Evolutionary conservation across 495 filamentous ascomycete genomes (phyloP).

Genomic region (Tirmania nivea): DNA sequence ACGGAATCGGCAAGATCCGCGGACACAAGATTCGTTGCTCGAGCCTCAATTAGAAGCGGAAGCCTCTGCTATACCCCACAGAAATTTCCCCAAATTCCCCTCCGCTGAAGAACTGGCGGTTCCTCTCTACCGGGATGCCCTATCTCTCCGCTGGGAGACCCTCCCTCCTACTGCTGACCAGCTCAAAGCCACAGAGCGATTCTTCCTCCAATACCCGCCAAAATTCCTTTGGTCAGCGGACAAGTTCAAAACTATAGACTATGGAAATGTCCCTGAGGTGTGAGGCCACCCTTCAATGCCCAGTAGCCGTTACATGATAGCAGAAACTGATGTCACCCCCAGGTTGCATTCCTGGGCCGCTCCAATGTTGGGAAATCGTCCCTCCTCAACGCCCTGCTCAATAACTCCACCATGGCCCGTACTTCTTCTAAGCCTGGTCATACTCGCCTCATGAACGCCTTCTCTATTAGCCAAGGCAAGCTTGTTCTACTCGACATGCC

Average conservation of each 20-base stretch:
- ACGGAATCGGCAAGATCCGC: too few relatives aligned
- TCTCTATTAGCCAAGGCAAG: slow-evolving; percentile 40
- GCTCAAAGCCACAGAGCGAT: slow-evolving; percentile 31
- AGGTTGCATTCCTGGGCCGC: slow-evolving; percentile 53
- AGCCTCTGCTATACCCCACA: too few relatives aligned
- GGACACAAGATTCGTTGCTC: too few relatives aligned
- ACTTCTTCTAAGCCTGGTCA: slow-evolving; percentile 52
- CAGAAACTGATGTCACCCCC: too few relatives aligned
- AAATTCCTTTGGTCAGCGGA: slow-evolving; percentile 46
- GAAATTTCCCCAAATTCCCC: too few relatives aligned
- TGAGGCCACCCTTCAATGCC: slow-evolving; percentile 19
- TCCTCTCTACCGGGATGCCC: too few relatives aligned
- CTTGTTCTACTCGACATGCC: slow-evolving; percentile 73
- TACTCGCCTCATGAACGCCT: slow-evolving; percentile 69
- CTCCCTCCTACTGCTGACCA: slow-evolving; percentile 29
- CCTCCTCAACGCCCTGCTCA: slow-evolving; percentile 63
- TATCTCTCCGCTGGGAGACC: slow-evolving; percentile 17
- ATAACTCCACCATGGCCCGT: slow-evolving; percentile 31
- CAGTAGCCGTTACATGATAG: slow-evolving; percentile 26
- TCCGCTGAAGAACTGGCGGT: too few relatives aligned
- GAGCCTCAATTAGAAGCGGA: too few relatives aligned
- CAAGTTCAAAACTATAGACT: slow-evolving; percentile 45
- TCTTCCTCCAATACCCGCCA: slow-evolving; percentile 43
- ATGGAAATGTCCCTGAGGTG: slow-evolving; percentile 34
- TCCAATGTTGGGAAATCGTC: slow-evolving; percentile 87